Evolutionary conservation across 306 rosid species (phyloP).

Genomic region (Glycine latifolia): DNA sequence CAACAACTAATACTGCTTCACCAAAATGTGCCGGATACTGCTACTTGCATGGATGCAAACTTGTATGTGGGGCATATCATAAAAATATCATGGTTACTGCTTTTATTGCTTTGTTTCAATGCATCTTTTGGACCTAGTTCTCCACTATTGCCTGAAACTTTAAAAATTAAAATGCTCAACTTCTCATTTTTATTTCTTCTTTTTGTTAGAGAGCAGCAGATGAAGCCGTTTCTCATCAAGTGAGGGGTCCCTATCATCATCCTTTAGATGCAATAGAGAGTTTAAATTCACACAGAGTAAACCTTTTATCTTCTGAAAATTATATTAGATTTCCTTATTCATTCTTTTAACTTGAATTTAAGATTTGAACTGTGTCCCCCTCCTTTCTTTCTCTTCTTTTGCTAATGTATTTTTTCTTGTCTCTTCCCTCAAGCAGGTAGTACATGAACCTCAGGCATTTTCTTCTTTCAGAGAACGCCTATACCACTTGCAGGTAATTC

Average conservation of each 20-base stretch:
- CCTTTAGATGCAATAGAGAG: constrained; percentile 66
- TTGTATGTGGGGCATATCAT: neutral
- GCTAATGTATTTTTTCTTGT: neutral
- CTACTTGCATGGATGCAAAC: constrained; percentile 28
- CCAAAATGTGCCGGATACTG: constrained; percentile 17
- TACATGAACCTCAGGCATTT: constrained; percentile 70
- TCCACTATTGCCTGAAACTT: constrained; percentile 12
- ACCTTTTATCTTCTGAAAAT: constrained; percentile 40
- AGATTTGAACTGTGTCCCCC: neutral
- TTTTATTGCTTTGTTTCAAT: constrained; percentile 9
- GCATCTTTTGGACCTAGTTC: constrained; percentile 13
- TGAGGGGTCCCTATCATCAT: constrained; percentile 82
- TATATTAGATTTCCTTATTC: constrained; percentile 27
- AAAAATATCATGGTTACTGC: constrained; percentile 10
- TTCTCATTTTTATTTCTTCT: constrained; percentile 44
- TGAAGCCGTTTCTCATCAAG: constrained; percentile 75
- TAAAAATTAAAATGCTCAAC: constrained; percentile 14
- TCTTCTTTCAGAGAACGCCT: constrained; percentile 97
- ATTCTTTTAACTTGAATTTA: constrained; percentile 35
- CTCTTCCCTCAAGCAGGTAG: constrained; percentile 56
- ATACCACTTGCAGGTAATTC: constrained; percentile 79
- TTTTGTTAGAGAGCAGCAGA: constrained; percentile 70
- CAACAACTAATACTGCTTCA: constrained; percentile 21
- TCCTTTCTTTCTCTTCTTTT: neutral
- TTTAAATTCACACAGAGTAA: constrained; percentile 75